Evolutionary conservation across 352 stramenopile species (phyloP), one percentile per base, ranked within the genome.

Genomic region (Globisporangium barbulae): DNA sequence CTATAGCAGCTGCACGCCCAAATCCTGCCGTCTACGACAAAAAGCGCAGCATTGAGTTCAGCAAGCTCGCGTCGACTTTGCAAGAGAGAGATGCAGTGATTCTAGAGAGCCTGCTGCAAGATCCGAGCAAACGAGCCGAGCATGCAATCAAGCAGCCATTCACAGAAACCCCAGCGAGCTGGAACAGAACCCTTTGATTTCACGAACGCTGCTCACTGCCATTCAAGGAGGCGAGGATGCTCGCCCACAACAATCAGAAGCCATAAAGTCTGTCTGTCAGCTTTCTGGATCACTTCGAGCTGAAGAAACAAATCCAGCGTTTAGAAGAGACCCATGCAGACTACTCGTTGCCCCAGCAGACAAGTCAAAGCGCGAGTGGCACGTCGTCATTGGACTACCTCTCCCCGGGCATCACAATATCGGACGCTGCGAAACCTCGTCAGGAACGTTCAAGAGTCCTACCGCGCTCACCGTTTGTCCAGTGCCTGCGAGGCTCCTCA

Each of bases 391-490:
- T 55, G 10, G 49, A 55, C 2, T 55, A 33, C 19, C 49, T 25
- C 25, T 55, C 49, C 15, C 49, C 49, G 15, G 25, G 25, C 15
- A n/a, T n/a, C 45, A 25, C 62, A 68, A 25, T 63, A 63, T 19
- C 62, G 49, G 25, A 4, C 61, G 4, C 22, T 67, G 39, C 61
- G 55, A 30, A 22, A 53, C 3, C 61, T 67, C 22, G 31, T 61
- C 15, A 52, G 55, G 7, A 52, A 62, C 8, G 44, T 39, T 7
- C 61, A 67, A n/a, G 44, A 67, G 7, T 50, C 61, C 13, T 62
- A 62, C 21, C 61, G 61, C 13, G 5, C n/a, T 5, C 52, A 67
- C 30, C 21, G 62, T 19, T 22, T 64, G 17, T 17, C 47, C 13
- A 64, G 35, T 12, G 31, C 37, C 0, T 64, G 47, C 17, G 47